Conservation (phyloP, 2,329 filamentous ascomycete genomes). For the Ophidiomyces ophidiicola region DNA sequence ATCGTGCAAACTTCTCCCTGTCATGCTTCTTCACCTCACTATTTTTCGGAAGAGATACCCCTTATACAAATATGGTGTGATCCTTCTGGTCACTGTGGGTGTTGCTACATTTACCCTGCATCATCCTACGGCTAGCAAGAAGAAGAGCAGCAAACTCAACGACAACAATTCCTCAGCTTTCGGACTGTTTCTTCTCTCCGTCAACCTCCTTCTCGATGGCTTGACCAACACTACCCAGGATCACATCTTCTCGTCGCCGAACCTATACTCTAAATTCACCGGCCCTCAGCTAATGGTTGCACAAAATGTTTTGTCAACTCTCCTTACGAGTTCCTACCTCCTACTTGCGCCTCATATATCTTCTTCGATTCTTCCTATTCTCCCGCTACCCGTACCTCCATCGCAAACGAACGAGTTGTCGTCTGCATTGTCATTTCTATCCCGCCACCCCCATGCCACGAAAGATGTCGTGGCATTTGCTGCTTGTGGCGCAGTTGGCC, state of each 20-base stretch:
- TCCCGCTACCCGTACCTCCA: slow-evolving; percentile 47
- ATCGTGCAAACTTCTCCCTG: slow-evolving; percentile 95
- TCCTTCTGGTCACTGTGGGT: slow-evolving; percentile 77
- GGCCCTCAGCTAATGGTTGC: slow-evolving; percentile 99
- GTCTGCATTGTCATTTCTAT: slow-evolving; percentile 70
- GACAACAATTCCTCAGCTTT: slow-evolving; percentile 52
- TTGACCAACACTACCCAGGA: slow-evolving; percentile 95
- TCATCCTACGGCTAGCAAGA: slow-evolving; percentile 50
- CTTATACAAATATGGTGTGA: slow-evolving; percentile 91
- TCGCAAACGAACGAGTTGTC: slow-evolving; percentile 62
- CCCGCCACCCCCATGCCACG: slow-evolving; percentile 65
- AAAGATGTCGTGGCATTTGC: slow-evolving; percentile 84
- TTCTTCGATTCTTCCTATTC: slow-evolving; percentile 50
- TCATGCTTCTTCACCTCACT: slow-evolving; percentile 93
- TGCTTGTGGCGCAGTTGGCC: slow-evolving; percentile 78
- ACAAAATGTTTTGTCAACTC: slow-evolving; percentile 76
- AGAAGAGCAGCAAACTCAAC: slow-evolving; percentile 39
- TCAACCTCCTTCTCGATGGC: slow-evolving; percentile 92
- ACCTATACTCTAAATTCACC: slow-evolving; percentile 60
- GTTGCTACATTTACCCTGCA: slow-evolving; percentile 94
- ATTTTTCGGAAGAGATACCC: slow-evolving; percentile 83
- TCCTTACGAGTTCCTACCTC: slow-evolving; percentile 65
- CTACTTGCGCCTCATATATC: slow-evolving; percentile 69
- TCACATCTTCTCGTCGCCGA: slow-evolving; percentile 62
- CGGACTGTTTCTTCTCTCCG: slow-evolving; percentile 67